These are phyloP conservation scores for Penicillium brevicompactum DNA, from an alignment of 2,329 filamentous ascomycete genomes.

Conservation along the genomic window DNA sequence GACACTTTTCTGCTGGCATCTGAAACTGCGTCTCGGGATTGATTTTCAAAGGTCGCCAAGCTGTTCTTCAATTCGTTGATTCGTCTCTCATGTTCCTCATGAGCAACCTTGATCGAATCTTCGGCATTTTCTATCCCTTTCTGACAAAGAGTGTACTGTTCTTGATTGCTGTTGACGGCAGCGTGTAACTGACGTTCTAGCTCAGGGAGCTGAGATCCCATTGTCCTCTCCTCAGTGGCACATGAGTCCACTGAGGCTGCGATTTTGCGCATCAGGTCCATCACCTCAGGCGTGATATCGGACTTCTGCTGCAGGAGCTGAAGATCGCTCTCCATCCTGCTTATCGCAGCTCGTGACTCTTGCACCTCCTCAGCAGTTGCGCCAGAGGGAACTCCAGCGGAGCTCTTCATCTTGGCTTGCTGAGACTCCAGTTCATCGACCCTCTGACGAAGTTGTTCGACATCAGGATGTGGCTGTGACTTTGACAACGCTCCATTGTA, in stretches of 20 bases:
- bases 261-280: neutral
- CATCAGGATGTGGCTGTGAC: neutral
- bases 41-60: too few species aligned
- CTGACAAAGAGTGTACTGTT: neutral
- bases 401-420: constrained; percentile 1
- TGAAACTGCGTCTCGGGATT: too few species aligned
- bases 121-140: neutral
- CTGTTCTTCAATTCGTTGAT: neutral
- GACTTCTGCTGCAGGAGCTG: neutral
- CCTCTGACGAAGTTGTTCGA: constrained; percentile 8
- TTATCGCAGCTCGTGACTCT: too few species aligned
- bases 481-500: neutral
- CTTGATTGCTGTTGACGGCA: too few species aligned
- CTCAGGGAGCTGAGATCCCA: neutral
- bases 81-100: neutral
- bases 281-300: neutral
- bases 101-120: neutral
- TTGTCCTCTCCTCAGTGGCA: neutral
- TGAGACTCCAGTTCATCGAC: constrained; percentile 21
- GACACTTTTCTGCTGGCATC: too few species aligned
- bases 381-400: too few species aligned
- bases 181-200: neutral
- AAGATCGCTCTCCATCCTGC: neutral
- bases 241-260: neutral
- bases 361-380: too few species aligned